Evolutionary conservation across 1,139 yeast species (phyloP).

Genomic region (Suhomyces kunorum): DNA sequence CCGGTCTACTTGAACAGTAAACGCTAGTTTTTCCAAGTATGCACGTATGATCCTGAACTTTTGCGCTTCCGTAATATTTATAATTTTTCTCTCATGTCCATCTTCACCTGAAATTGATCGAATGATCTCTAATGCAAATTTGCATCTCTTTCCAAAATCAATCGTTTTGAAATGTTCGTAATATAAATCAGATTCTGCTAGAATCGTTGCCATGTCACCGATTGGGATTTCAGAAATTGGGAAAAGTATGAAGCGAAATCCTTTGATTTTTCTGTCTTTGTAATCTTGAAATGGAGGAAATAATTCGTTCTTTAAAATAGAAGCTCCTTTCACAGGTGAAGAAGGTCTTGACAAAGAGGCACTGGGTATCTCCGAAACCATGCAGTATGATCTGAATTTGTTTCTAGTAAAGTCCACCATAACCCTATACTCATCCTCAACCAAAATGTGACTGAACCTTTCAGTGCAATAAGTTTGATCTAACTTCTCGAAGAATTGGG

Average conservation of each 20-base stretch:
- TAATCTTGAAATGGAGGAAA: constrained; percentile 33
- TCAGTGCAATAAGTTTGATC: constrained; percentile 54
- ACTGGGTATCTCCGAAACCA: constrained; percentile 50
- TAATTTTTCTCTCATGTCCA: constrained; percentile 2
- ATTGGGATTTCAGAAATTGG: constrained; percentile 44
- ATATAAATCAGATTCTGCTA: constrained; percentile 45
- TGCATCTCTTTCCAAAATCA: constrained; percentile 19
- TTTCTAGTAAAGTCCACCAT: constrained; percentile 65
- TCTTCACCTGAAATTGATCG: constrained; percentile 24
- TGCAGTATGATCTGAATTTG: constrained; percentile 60
- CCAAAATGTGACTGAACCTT: constrained; percentile 43
- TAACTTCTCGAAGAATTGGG: constrained; percentile 31
- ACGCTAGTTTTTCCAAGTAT: constrained; percentile 54
- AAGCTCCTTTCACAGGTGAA: constrained; percentile 21
- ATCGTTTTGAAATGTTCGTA: constrained; percentile 43
- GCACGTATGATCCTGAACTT: constrained; percentile 46
- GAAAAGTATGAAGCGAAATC: constrained; percentile 47
- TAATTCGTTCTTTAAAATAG: constrained; percentile 15
- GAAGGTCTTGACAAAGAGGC: constrained; percentile 21
- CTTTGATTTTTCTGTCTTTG: constrained; percentile 23
- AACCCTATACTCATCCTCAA: constrained; percentile 59
- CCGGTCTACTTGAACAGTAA: constrained; percentile 62
- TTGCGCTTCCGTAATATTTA: constrained; percentile 31
- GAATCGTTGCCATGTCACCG: constrained; percentile 36
- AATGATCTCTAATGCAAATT: constrained; percentile 24